Evolutionary conservation across 495 filamentous ascomycete species (phyloP), one percentile per base, ranked within the genome.

Genomic region (Bryoglossum gracile): DNA sequence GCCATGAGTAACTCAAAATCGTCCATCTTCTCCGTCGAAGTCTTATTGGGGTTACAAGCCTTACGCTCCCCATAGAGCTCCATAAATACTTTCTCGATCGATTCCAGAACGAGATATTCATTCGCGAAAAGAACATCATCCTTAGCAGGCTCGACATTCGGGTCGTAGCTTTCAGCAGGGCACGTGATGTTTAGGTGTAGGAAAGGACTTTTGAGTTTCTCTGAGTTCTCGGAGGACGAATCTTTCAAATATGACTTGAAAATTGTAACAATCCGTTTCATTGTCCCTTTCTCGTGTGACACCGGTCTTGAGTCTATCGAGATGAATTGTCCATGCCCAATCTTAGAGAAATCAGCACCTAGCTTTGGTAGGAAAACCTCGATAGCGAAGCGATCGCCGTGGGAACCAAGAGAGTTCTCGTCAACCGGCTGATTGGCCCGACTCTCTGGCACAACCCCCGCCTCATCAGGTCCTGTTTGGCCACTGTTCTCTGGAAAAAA

Each of bases 61-160:
- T 47, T 42, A 1, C 8, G 8, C 16, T 53, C 46, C 13, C 55
- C 55, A 47, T 61, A 61, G 3, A 58, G 21, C 9, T 44, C 42
- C 19, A 41, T 56, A 9, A 91, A 78, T 2, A 87, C 59, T 0
- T 56, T 56, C 38, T 83, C 76, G 2, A 82, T 70, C 3, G 74
- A 50, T 3, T 62, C 56, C 3, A 62, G 23, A 1, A 62, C 26
- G 16, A 56, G 22, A 37, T 16, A 43, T 23, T 79, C 69, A 35
- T 92, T 68, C 22, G 73, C 68, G 58, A 98, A 95, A 0, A 95
- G 45, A 2, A 96, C 77, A 62, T 95, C 83, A 53, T 96, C 85
- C 61, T 98, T 98, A 0, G 83, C 77, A 0, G 90, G 89, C 58
- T 97, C 89, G 43, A 97, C 73, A 56, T 95, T 97, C 2, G 78